Percentiles rank a stretch among this genome's conserved stretches.
phyloP scores from a whole-genome alignment of 202 grass and related monocot species.

The Hordeum pubiflorum region DNA sequence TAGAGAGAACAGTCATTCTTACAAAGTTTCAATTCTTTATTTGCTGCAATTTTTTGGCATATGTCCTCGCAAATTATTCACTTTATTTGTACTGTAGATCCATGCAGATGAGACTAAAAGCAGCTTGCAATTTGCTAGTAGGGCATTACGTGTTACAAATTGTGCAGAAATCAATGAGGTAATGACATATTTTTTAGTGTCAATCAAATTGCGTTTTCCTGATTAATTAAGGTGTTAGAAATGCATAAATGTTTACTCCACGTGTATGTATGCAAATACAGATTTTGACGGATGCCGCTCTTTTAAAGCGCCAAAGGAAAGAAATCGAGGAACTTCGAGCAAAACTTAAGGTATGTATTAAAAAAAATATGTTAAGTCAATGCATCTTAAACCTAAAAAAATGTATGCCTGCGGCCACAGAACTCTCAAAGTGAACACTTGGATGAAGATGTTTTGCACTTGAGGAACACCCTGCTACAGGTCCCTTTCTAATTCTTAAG shows the following conservation, averaged over 20 bases:
- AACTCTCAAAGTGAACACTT: conserved; percentile 82
- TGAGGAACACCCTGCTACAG: conserved; percentile 87
- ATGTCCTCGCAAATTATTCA: background rate
- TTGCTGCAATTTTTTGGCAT: background rate
- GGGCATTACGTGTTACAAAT: conserved; percentile 85
- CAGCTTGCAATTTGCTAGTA: conserved; percentile 86
- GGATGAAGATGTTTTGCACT: conserved; percentile 86
- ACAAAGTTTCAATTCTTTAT: background rate
- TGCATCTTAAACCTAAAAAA: conserved; percentile 5
- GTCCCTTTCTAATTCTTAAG: conserved; percentile 40
- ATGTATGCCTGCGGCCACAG: conserved; percentile 38
- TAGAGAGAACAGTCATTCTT: background rate
- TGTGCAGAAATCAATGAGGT: conserved; percentile 92
- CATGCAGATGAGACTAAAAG: conserved; percentile 96
- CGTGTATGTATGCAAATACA: conserved; percentile 32
- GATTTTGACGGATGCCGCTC: conserved; percentile 98
- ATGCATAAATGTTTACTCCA: conserved; percentile 17
- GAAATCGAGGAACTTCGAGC: conserved; percentile 89
- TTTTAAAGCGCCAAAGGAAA: conserved; percentile 86
- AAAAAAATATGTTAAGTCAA: background rate
- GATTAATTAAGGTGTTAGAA: background rate
- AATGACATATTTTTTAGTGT: background rate
- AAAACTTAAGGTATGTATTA: conserved; percentile 56
- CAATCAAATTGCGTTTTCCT: conserved; percentile 18
- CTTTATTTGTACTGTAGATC: conserved; percentile 37